Conservation (phyloP, 2,329 filamentous ascomycete genomes). For the Graphiopsis chlorocephala region DNA sequence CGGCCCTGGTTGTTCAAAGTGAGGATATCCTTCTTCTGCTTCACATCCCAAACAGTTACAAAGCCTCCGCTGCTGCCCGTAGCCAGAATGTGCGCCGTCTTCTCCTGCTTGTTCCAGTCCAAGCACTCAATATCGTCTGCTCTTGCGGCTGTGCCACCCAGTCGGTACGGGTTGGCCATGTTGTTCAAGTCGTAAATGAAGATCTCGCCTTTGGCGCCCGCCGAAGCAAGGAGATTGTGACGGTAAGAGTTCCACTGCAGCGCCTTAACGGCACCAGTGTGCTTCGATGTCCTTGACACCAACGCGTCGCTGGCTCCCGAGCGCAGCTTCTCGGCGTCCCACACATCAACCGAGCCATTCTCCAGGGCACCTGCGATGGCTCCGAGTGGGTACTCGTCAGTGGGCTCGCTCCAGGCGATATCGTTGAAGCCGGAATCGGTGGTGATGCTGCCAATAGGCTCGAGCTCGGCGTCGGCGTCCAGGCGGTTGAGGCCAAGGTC, state of each 20-base stretch:
- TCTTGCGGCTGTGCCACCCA: constrained; percentile 83
- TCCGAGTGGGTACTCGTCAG: constrained; percentile 73
- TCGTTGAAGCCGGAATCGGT: constrained; percentile 97
- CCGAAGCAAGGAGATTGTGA: constrained; percentile 86
- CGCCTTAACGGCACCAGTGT: constrained; percentile 88
- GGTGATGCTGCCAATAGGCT: constrained; percentile 77
- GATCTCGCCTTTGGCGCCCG: constrained; percentile 90
- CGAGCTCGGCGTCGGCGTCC: constrained; percentile 74
- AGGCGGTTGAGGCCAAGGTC: constrained; percentile 79
- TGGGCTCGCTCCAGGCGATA: constrained; percentile 86
- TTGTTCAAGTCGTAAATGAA: constrained; percentile 96
- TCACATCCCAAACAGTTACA: constrained; percentile 97
- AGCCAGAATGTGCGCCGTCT: constrained; percentile 92
- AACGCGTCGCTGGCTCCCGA: constrained; percentile 62
- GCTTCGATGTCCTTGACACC: constrained; percentile 83
- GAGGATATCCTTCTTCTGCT: constrained; percentile 94
- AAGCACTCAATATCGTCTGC: constrained; percentile 94
- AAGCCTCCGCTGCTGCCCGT: constrained; percentile 92
- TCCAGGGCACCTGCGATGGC: constrained; percentile 95
- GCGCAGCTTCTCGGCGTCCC: constrained; percentile 75
- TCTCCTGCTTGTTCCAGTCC: constrained; percentile 84
- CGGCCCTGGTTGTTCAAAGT: constrained; percentile 86
- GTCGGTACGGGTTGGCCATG: constrained; percentile 77
- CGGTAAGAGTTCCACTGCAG: constrained; percentile 95
- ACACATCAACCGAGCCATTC: constrained; percentile 88